Percentiles rank a stretch among this genome's conserved stretches.
These are phyloP conservation scores for Leptomonas pyrrhocoris DNA, from an alignment of 208 protist species.

Conservation along the genomic window DNA sequence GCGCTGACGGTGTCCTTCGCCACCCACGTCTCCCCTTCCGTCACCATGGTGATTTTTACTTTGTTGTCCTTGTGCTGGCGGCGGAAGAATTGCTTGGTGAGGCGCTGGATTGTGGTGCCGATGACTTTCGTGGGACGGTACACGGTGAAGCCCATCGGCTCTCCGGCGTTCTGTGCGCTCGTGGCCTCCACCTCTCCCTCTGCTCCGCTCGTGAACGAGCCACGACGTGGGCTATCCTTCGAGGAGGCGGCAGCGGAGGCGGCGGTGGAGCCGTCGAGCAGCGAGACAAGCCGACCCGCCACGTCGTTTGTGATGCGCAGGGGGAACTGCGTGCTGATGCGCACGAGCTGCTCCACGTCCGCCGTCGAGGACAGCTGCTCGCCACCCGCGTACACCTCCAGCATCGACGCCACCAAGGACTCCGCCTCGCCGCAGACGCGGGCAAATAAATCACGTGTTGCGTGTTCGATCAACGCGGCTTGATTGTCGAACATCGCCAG, in stretches of 20 bases:
- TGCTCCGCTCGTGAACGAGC: background rate
- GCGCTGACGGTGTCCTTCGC: conserved; percentile 53
- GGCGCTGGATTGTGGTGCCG: conserved; percentile 47
- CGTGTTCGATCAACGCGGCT: conserved; percentile 14
- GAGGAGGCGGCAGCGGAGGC: background rate
- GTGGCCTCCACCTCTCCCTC: background rate
- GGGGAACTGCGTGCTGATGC: conserved; percentile 31
- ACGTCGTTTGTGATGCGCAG: conserved; percentile 29
- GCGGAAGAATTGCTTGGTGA: conserved; percentile 65
- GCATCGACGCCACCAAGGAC: conserved; percentile 32
- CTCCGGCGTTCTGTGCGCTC: background rate
- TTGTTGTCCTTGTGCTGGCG: conserved; percentile 51
- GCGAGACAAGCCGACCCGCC: conserved; percentile 25
- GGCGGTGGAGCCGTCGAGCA: conserved; percentile 5
- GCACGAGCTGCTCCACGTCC: conserved; percentile 48
- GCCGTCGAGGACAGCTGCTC: conserved; percentile 19
- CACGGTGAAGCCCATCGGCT: conserved; percentile 25
- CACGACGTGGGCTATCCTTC: background rate
- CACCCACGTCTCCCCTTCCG: conserved; percentile 75
- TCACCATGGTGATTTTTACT: conserved; percentile 69
- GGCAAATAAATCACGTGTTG: conserved; percentile 31
- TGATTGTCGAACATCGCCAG: conserved; percentile 32
- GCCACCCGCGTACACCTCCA: conserved; percentile 30
- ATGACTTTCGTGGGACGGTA: conserved; percentile 41
- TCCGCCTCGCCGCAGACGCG: conserved; percentile 40